These are phyloP conservation scores for Colletotrichum phormii DNA, from an alignment of 2,329 filamentous ascomycete species.

Conservation along the genomic window DNA sequence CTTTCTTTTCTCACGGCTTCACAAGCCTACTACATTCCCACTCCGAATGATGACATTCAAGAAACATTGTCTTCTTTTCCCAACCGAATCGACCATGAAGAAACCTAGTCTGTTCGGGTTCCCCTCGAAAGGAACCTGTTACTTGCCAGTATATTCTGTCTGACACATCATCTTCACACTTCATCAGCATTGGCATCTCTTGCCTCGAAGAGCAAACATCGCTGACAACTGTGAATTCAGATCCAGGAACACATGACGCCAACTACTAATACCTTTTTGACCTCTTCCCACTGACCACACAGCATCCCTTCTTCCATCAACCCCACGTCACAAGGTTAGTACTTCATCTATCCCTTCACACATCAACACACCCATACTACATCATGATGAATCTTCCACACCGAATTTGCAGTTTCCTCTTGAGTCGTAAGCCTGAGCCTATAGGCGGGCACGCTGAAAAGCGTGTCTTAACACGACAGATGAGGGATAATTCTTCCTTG, in stretches of 20 bases:
- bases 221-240: slow-evolving; percentile 3
- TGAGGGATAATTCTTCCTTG: slow-evolving; percentile 80
- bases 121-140: slow-evolving; percentile 73
- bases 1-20: not conserved
- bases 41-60: slow-evolving; percentile 77
- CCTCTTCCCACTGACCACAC: not conserved
- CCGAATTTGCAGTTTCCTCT: slow-evolving; percentile 92
- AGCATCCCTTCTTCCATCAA: not conserved
- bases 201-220: not conserved
- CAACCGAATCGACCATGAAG: slow-evolving; percentile 90
- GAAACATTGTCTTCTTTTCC: slow-evolving; percentile 85
- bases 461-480: slow-evolving; percentile 60
- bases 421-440: slow-evolving; percentile 75
- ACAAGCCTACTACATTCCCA: not conserved
- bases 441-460: slow-evolving; percentile 42
- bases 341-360: slow-evolving; percentile 10
- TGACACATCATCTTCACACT: slow-evolving; percentile 59
- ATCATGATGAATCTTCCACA: slow-evolving; percentile 78
- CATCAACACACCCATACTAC: slow-evolving; percentile 31
- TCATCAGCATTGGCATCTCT: slow-evolving; percentile 2
- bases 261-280: not conserved
- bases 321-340: slow-evolving; percentile 46
- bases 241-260: not conserved
- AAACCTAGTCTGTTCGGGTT: slow-evolving; percentile 76
- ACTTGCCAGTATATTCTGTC: slow-evolving; percentile 92